A percentile compares a stretch with the other conserved stretches of the same genome.
Conservation (phyloP, 2,329 filamentous ascomycete species). For the Grosmannia serpens region DNA sequence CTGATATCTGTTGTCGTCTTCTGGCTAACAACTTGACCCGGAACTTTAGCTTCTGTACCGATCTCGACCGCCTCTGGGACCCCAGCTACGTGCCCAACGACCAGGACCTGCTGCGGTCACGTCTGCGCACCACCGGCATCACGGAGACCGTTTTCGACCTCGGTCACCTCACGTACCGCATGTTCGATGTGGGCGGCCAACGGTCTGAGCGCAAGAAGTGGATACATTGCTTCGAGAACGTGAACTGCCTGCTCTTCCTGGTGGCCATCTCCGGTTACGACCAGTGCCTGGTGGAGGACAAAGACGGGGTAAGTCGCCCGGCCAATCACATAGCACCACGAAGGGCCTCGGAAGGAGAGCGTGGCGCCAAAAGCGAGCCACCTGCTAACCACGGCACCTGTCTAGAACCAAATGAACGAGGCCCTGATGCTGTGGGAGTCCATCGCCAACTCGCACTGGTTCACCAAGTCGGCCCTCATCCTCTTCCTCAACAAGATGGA, state of each 20-base stretch:
- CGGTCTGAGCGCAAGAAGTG: slow-evolving; percentile 92
- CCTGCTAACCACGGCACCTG: slow-evolving; percentile 9
- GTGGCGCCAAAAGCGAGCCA: too few species aligned
- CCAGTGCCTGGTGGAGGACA: slow-evolving; percentile 90
- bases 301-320: slow-evolving; percentile 66
- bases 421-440: slow-evolving; percentile 80
- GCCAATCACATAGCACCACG: too few species aligned
- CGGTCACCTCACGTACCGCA: slow-evolving; percentile 84
- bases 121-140: slow-evolving; percentile 86
- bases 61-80: slow-evolving; percentile 63
- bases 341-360: too few species aligned
- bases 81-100: slow-evolving; percentile 79
- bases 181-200: slow-evolving; percentile 93
- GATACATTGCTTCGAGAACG: slow-evolving; percentile 94
- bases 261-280: slow-evolving; percentile 95
- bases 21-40: neutral
- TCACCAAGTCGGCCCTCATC: slow-evolving; percentile 69
- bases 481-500: slow-evolving; percentile 85
- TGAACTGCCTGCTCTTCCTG: slow-evolving; percentile 83
- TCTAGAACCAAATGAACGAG: slow-evolving; percentile 82
- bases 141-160: slow-evolving; percentile 91
- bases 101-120: slow-evolving; percentile 85
- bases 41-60: slow-evolving; percentile 62
- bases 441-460: slow-evolving; percentile 78
- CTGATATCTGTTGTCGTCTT: neutral